These are phyloP conservation scores for Ceratobasidium sp. DNA, from an alignment of 1,284 basidiomycete genomes.

Conservation along the genomic window DNA sequence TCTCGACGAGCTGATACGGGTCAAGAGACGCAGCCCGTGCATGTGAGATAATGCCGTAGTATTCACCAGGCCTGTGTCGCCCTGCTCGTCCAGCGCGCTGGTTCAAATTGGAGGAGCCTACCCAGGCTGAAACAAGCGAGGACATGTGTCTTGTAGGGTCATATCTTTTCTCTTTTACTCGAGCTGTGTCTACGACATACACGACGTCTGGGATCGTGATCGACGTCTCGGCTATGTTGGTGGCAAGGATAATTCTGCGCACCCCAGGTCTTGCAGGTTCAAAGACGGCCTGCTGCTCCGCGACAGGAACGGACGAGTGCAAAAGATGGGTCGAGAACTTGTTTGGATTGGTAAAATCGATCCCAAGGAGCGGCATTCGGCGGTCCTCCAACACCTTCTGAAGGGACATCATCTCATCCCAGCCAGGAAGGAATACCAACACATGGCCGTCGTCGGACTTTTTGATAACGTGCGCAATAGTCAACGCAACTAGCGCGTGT, in stretches of 20 bases:
- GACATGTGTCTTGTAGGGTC: constrained; percentile 91
- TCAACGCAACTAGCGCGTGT: constrained; percentile 82
- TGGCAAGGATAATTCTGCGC: constrained; percentile 89
- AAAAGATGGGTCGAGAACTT: constrained; percentile 86
- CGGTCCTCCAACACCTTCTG: constrained; percentile 71
- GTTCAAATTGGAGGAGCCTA: constrained; percentile 91
- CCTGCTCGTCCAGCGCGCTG: constrained; percentile 95
- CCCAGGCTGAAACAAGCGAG: constrained; percentile 88
- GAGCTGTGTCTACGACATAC: constrained; percentile 90
- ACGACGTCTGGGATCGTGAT: constrained; percentile 97
- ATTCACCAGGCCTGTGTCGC: constrained; percentile 90
- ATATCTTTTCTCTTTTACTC: constrained; percentile 93
- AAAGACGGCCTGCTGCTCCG: constrained; percentile 92
- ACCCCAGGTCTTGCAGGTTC: constrained; percentile 80
- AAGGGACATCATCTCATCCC: constrained; percentile 91
- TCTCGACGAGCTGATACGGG: constrained; percentile 92
- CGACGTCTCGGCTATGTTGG: constrained; percentile 97
- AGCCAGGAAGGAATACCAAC: constrained; percentile 90
- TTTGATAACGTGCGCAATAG: constrained; percentile 81
- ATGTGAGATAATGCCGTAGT: constrained; percentile 85
- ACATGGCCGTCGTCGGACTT: constrained; percentile 87
- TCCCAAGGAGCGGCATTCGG: constrained; percentile 63
- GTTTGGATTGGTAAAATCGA: constrained; percentile 69
- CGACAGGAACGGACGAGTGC: constrained; percentile 90
- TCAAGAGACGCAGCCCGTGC: constrained; percentile 72